phyloP scores from a whole-genome alignment of 345 rosid genomes.

The Capsella bursapastoris region DNA sequence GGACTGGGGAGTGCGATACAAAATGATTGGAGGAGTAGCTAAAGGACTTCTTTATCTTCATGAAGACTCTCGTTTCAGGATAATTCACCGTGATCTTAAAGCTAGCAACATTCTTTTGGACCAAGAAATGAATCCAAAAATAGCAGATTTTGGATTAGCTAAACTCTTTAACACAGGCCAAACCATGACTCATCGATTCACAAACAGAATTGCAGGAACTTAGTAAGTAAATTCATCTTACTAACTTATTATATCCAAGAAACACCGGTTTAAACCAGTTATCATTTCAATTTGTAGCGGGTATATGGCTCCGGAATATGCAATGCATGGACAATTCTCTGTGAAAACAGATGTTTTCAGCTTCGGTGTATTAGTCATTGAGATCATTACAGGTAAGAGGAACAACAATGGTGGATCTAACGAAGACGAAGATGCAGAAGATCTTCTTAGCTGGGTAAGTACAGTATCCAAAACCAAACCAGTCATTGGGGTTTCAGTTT shows the following conservation, averaged over 20 bases:
- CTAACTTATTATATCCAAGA: neutral
- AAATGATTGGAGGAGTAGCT: constrained; percentile 34
- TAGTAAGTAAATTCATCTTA: constrained; percentile 40
- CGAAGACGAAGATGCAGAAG: constrained; percentile 37
- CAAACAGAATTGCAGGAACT: constrained; percentile 56
- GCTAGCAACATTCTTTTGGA: constrained; percentile 63
- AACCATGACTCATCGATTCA: constrained; percentile 44
- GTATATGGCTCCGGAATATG: constrained; percentile 46
- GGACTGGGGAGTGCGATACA: constrained; percentile 31
- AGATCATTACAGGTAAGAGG: constrained; percentile 40
- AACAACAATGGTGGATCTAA: constrained; percentile 30
- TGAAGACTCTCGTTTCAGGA: constrained; percentile 59
- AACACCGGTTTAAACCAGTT: neutral
- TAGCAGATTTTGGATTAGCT: constrained; percentile 68
- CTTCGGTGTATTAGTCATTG: constrained; percentile 44
- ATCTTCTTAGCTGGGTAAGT: constrained; percentile 44
- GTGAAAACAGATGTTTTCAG: constrained; percentile 45
- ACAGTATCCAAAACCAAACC: constrained; percentile 6
- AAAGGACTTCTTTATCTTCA: constrained; percentile 42
- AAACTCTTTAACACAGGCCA: constrained; percentile 49
- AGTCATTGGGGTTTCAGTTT: neutral
- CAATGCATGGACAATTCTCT: constrained; percentile 43
- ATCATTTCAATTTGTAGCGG: constrained; percentile 27
- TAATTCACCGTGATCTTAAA: constrained; percentile 64
- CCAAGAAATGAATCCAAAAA: constrained; percentile 57